Conservation (phyloP, 2,329 filamentous ascomycete genomes). For the Parafenestella ontariensis region DNA sequence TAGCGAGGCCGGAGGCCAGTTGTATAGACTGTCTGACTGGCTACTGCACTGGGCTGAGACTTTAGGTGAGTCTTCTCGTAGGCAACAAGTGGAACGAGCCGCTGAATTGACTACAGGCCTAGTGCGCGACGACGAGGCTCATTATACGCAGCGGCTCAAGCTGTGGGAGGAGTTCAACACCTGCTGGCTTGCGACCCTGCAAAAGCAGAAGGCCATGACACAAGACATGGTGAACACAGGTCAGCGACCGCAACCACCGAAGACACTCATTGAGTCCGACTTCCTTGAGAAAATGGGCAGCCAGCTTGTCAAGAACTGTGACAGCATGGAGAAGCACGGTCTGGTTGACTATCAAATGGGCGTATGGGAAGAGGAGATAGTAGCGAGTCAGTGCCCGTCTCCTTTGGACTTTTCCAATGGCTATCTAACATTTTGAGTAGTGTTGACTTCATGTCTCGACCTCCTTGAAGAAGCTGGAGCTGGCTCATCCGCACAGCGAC, state of each 20-base stretch:
- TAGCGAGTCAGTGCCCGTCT: constrained; percentile 69
- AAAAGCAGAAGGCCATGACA: constrained; percentile 80
- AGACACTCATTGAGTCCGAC: constrained; percentile 71
- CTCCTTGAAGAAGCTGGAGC: constrained; percentile 55
- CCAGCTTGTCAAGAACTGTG: constrained; percentile 81
- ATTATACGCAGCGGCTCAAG: constrained; percentile 78
- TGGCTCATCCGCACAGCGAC: constrained; percentile 40
- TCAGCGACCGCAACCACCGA: constrained; percentile 63
- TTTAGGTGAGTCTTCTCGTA: constrained; percentile 63
- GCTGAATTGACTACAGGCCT: constrained; percentile 69
- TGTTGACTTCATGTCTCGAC: constrained; percentile 62
- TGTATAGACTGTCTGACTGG: constrained; percentile 71
- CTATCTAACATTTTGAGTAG: constrained; percentile 44
- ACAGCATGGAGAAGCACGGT: constrained; percentile 87
- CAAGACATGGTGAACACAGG: constrained; percentile 65
- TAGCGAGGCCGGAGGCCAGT: constrained; percentile 63
- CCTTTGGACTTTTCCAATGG: background rate
- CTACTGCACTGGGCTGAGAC: constrained; percentile 69
- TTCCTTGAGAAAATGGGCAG: constrained; percentile 80
- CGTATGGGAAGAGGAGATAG: constrained; percentile 92
- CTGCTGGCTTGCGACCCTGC: constrained; percentile 84
- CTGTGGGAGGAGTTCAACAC: constrained; percentile 96
- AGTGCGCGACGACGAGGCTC: constrained; percentile 78
- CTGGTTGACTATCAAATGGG: constrained; percentile 97
- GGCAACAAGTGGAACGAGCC: constrained; percentile 41